Evolutionary conservation across 129 eudicot species (phyloP), one percentile per base, ranked within the genome.

Genomic region (Lonicera japonica): DNA sequence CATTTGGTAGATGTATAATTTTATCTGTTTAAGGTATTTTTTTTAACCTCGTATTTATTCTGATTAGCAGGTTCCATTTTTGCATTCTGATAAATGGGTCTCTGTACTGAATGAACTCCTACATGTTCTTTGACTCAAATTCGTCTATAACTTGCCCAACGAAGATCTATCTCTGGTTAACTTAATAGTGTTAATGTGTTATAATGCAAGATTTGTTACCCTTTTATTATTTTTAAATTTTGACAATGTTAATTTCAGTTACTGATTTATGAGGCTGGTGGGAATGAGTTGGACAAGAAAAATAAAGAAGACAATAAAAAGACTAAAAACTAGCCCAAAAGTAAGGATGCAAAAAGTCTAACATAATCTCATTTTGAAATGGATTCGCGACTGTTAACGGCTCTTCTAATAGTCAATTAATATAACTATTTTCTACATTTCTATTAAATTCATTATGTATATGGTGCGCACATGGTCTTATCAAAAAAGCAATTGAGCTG

Each of bases 361-460:
- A 68, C 81, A 38, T 89, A 85, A 64, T 67, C 87, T 58, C 95
- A 85, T 62, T 80, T 88, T n/a, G 99, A 81, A 85, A 80, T 94
- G 99, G 99, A 94, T 77, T 88, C 99, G 11, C 91, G 99, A 48
- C 80, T 94, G 38, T 65, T 94, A 66, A 71, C 87, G 15, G 96
- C 87, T 55, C 87, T 94, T 70, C 72, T 94, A 70, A 81, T 95
- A 1, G 99, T 94, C 61, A 82, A 87, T 86, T 29, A 58, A 70
- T 59, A n/a, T n/a, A 36, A 50, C n/a, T 25, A 15, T 20, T 51
- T 65, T 58, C 54, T 19, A 43, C 61, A 10, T 53, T 67, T 54
- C 41, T 24, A 11, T 17, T 20, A 9, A 3, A 59, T 24, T 46
- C 25, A 9, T 61, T 54, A 17, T 12, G 15, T 59, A 15, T 54